A percentile compares a stretch with the other conserved stretches of the same genome.
Conservation (phyloP, 805 yeast species). For the Vanderwaltozyma yarrowii region DNA sequence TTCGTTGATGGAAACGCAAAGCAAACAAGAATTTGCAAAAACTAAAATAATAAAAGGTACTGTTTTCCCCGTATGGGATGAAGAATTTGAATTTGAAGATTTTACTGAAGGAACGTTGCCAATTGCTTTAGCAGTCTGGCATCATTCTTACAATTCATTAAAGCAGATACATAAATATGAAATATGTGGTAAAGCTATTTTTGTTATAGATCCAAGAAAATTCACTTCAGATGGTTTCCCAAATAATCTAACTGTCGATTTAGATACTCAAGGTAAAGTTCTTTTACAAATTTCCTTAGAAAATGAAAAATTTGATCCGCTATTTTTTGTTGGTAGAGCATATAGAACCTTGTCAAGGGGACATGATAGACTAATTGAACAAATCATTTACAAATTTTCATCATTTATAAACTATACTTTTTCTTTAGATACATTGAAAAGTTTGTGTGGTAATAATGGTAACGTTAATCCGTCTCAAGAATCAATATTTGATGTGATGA, state of each 20-base stretch:
- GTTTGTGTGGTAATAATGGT: slow-evolving; percentile 45
- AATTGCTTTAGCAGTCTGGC: slow-evolving; percentile 61
- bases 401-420: slow-evolving; percentile 46
- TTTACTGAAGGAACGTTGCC: slow-evolving; percentile 35
- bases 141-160: slow-evolving; percentile 34
- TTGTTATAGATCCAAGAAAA: slow-evolving; percentile 51
- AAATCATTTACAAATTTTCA: slow-evolving; percentile 66
- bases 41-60: slow-evolving; percentile 57
- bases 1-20: slow-evolving; percentile 47
- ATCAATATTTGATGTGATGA: slow-evolving; percentile 52
- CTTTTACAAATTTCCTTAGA: slow-evolving; percentile 64
- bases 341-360: slow-evolving; percentile 54
- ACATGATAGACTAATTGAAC: slow-evolving; percentile 54
- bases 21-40: slow-evolving; percentile 48
- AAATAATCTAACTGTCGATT: slow-evolving; percentile 44
- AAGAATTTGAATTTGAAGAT: slow-evolving; percentile 55
- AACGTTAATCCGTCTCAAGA: slow-evolving; percentile 33
- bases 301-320: slow-evolving; percentile 67
- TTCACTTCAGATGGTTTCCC: slow-evolving; percentile 63
- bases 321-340: slow-evolving; percentile 71
- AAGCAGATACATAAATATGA: slow-evolving; percentile 40
- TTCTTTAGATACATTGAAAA: slow-evolving; percentile 48
- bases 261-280: slow-evolving; percentile 61
- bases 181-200: slow-evolving; percentile 52
- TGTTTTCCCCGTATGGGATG: slow-evolving; percentile 76